phyloP scores from a whole-genome alignment of 1,284 basidiomycete species.

The Rhizoctonia solani region DNA sequence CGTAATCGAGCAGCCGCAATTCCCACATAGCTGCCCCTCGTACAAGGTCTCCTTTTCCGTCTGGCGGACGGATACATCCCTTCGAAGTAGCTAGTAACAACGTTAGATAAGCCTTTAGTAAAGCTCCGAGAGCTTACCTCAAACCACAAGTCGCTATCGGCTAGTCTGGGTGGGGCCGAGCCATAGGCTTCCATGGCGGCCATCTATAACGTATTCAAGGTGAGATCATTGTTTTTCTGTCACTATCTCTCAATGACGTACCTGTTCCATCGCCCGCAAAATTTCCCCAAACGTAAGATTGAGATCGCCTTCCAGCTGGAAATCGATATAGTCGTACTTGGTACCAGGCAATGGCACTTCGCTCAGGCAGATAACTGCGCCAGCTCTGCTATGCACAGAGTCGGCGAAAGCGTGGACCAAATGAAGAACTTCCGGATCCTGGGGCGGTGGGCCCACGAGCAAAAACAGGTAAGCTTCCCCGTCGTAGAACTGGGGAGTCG shows the following conservation, averaged over 20 bases:
- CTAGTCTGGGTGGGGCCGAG: not conserved
- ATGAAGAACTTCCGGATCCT: not conserved
- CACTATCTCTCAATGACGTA: not conserved
- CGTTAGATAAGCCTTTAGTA: not conserved
- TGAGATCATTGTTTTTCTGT: not conserved
- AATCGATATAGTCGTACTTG: conserved; percentile 1
- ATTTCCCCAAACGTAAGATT: not conserved
- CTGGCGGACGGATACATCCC: not conserved
- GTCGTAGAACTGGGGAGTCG: not conserved
- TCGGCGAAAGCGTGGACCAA: not conserved
- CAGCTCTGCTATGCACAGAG: not conserved
- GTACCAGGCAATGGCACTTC: not conserved
- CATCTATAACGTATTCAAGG: not conserved
- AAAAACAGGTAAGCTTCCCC: not conserved
- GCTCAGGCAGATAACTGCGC: conserved; percentile 4
- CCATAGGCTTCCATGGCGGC: no score
- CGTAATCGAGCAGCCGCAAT: not conserved
- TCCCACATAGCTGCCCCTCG: not conserved
- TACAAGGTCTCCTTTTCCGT: not conserved
- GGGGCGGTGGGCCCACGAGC: not conserved
- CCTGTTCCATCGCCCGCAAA: not conserved
- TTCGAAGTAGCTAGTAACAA: not conserved
- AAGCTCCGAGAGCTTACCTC: not conserved
- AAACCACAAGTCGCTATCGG: conserved; percentile 12
- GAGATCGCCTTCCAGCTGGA: not conserved